A percentile compares a stretch with the other conserved stretches of the same genome.
Conservation (phyloP, 306 rosid genomes). For the Lathyrus sativus region DNA sequence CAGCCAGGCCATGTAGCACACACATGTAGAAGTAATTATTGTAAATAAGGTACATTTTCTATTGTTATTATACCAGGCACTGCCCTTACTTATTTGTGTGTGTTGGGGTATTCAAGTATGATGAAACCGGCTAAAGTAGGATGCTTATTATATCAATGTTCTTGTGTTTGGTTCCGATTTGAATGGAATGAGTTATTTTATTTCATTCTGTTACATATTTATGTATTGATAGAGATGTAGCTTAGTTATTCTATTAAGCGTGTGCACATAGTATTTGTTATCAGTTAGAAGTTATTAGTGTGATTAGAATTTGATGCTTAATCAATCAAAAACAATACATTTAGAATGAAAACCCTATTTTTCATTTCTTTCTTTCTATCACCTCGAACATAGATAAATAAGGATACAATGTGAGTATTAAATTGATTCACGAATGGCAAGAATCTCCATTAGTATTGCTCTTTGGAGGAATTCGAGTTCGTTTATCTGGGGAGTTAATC, state of each 20-base stretch:
- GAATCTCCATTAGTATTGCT: background rate
- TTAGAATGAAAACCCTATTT: background rate
- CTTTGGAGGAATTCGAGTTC: background rate
- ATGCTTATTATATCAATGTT: no score
- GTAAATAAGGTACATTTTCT: no score
- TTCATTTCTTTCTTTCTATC: background rate
- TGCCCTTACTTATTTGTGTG: no score
- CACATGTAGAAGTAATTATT: no score
- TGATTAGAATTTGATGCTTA: background rate
- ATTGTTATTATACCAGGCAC: no score
- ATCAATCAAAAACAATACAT: background rate
- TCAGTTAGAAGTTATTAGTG: background rate
- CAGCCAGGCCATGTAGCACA: no score
- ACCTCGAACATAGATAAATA: background rate
- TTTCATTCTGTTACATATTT: background rate
- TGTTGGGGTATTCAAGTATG: no score
- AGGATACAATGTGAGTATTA: background rate
- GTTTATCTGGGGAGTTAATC: background rate
- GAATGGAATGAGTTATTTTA: background rate
- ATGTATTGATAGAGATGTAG: background rate
- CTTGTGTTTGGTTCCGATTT: no score
- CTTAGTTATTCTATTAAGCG: background rate
- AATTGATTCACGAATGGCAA: background rate
- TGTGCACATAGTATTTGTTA: background rate
- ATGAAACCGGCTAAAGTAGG: no score